phyloP scores from a whole-genome alignment of 495 filamentous ascomycete species.

The Annulohypoxylon nitens region DNA sequence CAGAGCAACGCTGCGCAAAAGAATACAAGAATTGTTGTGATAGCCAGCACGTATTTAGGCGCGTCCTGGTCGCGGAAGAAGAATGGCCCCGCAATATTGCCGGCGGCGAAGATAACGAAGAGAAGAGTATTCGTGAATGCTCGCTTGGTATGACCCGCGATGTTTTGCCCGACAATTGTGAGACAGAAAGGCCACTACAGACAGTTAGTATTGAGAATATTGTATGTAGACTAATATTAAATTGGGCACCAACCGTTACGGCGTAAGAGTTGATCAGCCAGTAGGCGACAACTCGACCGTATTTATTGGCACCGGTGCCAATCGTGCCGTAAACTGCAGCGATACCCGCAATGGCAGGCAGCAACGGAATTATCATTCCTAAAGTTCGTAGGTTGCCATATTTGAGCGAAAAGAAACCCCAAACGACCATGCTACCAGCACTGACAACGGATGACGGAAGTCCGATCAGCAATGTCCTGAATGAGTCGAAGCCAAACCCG shows the following conservation, averaged over 20 bases:
- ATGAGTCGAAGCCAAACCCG: constrained; percentile 14
- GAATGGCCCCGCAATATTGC: constrained; percentile 18
- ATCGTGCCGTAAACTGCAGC: constrained; percentile 20
- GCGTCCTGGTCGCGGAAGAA: constrained; percentile 18
- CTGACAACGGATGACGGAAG: constrained; percentile 19
- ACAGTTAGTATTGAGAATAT: not conserved
- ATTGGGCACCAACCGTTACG: constrained; percentile 5
- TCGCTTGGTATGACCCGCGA: constrained; percentile 10
- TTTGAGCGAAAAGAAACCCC: constrained; percentile 17
- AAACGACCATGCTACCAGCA: constrained; percentile 17
- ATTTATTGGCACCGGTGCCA: constrained; percentile 19
- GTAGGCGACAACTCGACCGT: constrained; percentile 15
- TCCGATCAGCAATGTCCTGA: constrained; percentile 11
- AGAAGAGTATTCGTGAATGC: constrained; percentile 20
- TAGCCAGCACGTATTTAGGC: constrained; percentile 12
- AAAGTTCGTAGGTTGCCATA: constrained; percentile 18
- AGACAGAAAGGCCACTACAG: constrained; percentile 16
- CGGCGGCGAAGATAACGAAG: constrained; percentile 12
- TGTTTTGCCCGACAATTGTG: constrained; percentile 15
- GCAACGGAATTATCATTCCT: constrained; percentile 15
- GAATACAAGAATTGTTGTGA: constrained; percentile 20
- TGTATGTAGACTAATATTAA: not conserved
- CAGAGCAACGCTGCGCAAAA: constrained; percentile 18
- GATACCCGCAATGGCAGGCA: constrained; percentile 18
- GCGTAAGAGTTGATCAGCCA: constrained; percentile 21